phyloP scores from a whole-genome alignment of 1,284 basidiomycete species.

The Sutorius eximius region DNA sequence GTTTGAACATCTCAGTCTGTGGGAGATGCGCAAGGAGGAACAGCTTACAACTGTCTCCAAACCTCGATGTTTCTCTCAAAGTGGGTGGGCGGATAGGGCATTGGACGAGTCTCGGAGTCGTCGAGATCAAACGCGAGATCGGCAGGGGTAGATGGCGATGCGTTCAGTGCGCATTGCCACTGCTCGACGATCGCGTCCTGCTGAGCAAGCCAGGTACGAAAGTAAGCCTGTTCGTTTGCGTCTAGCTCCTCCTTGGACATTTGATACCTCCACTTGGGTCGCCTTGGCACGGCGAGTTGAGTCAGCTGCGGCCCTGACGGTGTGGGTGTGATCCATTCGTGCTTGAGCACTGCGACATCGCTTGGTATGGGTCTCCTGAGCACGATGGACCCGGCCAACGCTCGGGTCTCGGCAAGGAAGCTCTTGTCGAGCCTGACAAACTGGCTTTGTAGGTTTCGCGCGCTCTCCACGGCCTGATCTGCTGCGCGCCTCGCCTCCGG shows the following conservation, averaged over 20 bases:
- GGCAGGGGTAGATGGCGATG: neutral
- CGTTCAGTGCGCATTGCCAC: conserved; percentile 46
- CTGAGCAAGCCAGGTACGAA: conserved; percentile 71
- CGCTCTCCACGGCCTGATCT: conserved; percentile 8
- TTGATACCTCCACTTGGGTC: conserved; percentile 83
- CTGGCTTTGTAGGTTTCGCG: conserved; percentile 64
- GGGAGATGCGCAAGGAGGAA: conserved; percentile 2
- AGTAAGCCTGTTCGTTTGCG: conserved; percentile 77
- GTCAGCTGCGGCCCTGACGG: conserved; percentile 16
- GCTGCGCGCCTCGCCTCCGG: conserved; percentile 5
- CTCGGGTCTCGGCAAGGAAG: conserved; percentile 65
- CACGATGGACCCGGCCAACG: conserved; percentile 53
- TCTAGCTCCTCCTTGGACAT: conserved; percentile 88
- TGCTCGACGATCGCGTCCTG: conserved; percentile 56
- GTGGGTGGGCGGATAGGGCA: conserved; percentile 69
- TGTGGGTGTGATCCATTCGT: conserved; percentile 5
- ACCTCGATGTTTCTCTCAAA: conserved; percentile 91
- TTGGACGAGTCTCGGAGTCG: conserved; percentile 30
- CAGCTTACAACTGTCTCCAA: conserved; percentile 82
- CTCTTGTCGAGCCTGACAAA: conserved; percentile 64
- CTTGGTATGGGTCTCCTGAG: conserved; percentile 61
- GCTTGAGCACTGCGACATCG: conserved; percentile 44
- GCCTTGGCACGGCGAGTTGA: conserved; percentile 52
- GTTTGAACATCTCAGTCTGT: conserved; percentile 6
- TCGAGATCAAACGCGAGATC: conserved; percentile 9